Evolutionary conservation across 768 basidiomycete species (phyloP).

Genomic region (Lentinula guzmanii): DNA sequence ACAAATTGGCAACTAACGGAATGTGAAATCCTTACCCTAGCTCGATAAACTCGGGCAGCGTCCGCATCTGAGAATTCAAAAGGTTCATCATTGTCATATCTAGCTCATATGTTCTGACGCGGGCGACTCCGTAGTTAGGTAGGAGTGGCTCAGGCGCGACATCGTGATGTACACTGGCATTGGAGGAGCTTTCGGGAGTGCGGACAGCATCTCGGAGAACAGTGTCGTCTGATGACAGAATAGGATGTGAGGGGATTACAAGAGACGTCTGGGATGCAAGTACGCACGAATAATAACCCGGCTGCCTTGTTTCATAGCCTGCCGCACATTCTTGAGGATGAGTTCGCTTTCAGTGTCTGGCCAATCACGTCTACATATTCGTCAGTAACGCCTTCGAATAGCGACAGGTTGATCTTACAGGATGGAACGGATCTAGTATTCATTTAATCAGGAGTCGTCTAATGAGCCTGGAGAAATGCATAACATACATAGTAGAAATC

Average conservation of each 20-base stretch:
- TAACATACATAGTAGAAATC: conserved; percentile 35
- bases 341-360: conserved; percentile 25
- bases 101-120: conserved; percentile 31
- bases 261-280: background rate
- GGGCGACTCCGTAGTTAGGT: conserved; percentile 40
- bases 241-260: background rate
- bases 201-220: conserved; percentile 24
- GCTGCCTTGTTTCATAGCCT: conserved; percentile 27
- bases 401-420: conserved; percentile 19
- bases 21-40: conserved; percentile 19
- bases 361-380: conserved; percentile 33
- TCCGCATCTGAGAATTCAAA: conserved; percentile 37
- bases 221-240: conserved; percentile 26
- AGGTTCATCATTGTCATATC: conserved; percentile 41
- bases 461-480: background rate
- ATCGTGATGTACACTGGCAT: background rate
- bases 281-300: conserved; percentile 30
- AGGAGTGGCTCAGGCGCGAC: conserved; percentile 35
- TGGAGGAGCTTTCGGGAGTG: background rate
- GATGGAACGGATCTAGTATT: conserved; percentile 26
- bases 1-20: too few relatives aligned
- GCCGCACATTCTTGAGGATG: conserved; percentile 28
- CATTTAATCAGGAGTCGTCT: background rate
- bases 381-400: background rate
- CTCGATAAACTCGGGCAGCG: conserved; percentile 30